Evolutionary conservation across 495 filamentous ascomycete genomes (phyloP), one percentile per base, ranked within the genome.

Genomic region (Arthonia radiata): DNA sequence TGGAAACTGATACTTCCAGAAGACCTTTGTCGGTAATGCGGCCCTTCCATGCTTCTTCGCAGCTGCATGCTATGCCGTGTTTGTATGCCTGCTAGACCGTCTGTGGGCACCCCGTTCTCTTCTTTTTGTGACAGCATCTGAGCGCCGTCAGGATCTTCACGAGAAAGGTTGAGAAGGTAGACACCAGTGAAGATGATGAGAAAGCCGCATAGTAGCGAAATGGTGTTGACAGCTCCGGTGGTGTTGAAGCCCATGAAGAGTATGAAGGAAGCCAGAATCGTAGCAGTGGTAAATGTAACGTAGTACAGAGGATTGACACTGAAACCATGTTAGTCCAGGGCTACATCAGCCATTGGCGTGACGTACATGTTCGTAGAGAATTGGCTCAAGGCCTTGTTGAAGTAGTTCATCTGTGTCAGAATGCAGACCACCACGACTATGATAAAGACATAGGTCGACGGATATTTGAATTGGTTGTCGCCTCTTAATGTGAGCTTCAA

Each of bases 251-350:
- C 86, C 33, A 66, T 66, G 59, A 93, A 97, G 19, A 97, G 76
- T 44, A 94, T 91, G 54, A 94, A 94, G 11, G 81, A 92, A 22
- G 86, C 86, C 47, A 72, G 71, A 26, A 97, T 64, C 10, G 86
- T 97, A 17, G 73, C 77, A 4, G 86, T 94, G 4, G 86, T 97
- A 50, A 97, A 97, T n/a, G 83, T 93, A 27, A 97, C 86, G 48
- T 97, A 97, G 57, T 97, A 97, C 18, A 97, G 65, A 1, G 86
- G 86, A 44, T 94, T 97, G 18, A 97, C 86, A 37, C 86, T 97
- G 37, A 10, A 17, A 13, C n/a, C 9, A 2, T 14, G 15, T 32
- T 30, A 31, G 26, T 28, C 31, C 13, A 7, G 5, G 7, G 13
- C 13, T 10, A 9, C 25, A 15, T 29, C 8, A 28, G 25, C 11